Base-by-base conservation (phyloP, 2,329 filamentous ascomycete species). In the Aspergillus niger region DNA sequence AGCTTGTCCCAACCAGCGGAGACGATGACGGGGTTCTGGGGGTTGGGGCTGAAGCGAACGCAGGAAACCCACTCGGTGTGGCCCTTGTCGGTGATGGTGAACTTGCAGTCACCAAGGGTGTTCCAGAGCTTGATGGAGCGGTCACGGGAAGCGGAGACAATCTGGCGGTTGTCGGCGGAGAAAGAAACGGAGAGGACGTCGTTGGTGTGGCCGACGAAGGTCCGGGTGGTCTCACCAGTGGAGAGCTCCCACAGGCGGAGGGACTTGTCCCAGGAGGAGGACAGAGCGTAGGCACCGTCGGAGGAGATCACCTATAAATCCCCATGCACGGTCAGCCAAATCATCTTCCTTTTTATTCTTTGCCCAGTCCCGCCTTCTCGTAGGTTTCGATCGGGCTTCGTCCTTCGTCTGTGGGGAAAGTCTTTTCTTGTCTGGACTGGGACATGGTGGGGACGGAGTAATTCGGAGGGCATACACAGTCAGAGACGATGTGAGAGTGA, bases 81-180 rank as follows among this genome's bases (percentile, higher is more conserved):
- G 80, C 95, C 95, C 91, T 99, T 99, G 81, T 99, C 95, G 83
- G 92, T 96, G 87, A 99, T 98, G 86, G 94, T 99, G 90, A 89
- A 99, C 88, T 99, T 99, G 93, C 95, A 99, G 89, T 99, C 95
- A 84, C 95, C 95, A 71, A 99, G 92, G 75, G 95, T 99, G 88
- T 99, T 99, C 95, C 95, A 99, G 77, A 99, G 90, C 91, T 98
- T 99, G 88, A 99, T 98, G 78, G 91, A 92, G 81, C 92, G 90
- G 87, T 99, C 95, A 81, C 95, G 93, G 69, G 95, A 98, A 72
- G 93, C 95, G 71, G 95, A 98, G 76, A 98, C 95, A 83, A 99
- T 98, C 88, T 98, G 95, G 80, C 95, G 91, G 91, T 98, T 98
- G 87, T 99, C 95, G 88, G 95, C 95, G 76, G 95, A 98, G 91